Percentiles rank a stretch among this genome's conserved stretches.
phyloP scores from a whole-genome alignment of 176 grass and related monocot species.

The Musa troglodytarum region DNA sequence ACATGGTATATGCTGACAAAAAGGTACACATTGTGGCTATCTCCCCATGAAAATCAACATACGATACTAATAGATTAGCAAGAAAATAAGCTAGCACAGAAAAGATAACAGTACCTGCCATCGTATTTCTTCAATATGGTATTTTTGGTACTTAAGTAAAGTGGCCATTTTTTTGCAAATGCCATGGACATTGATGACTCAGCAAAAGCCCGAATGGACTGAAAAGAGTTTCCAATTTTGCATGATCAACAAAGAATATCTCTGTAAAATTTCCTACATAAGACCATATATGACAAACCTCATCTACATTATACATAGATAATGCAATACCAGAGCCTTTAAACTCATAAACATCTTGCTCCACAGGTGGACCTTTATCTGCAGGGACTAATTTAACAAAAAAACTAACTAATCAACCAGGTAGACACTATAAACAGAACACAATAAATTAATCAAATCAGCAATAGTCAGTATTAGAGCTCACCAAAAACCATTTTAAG shows the following conservation, averaged over 20 bases:
- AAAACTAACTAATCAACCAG: neutral
- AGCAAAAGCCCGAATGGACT: conserved; percentile 88
- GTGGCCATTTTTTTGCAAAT: conserved; percentile 88
- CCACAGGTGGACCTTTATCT: conserved; percentile 64
- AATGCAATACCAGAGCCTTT: conserved; percentile 85
- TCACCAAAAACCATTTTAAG: conserved; percentile 93
- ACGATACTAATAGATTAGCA: too few relatives aligned
- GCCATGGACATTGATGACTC: conserved; percentile 86
- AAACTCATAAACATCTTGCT: conserved; percentile 93
- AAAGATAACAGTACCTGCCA: conserved; percentile 48
- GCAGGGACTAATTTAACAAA: conserved; percentile 37
- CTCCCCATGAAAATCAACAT: too few relatives aligned
- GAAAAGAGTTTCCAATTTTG: neutral
- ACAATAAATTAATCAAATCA: neutral
- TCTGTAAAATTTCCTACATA: neutral
- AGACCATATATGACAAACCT: conserved; percentile 31
- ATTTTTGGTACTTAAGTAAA: conserved; percentile 98
- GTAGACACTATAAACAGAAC: neutral
- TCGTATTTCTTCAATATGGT: conserved; percentile 99
- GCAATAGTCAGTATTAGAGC: neutral
- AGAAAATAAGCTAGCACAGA: too few relatives aligned
- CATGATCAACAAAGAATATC: neutral
- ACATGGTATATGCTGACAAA: too few relatives aligned
- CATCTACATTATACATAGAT: conserved; percentile 96
- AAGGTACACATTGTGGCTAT: too few relatives aligned